Evolutionary conservation across 1,284 basidiomycete species (phyloP).

Genomic region (Ustilago nuda): DNA sequence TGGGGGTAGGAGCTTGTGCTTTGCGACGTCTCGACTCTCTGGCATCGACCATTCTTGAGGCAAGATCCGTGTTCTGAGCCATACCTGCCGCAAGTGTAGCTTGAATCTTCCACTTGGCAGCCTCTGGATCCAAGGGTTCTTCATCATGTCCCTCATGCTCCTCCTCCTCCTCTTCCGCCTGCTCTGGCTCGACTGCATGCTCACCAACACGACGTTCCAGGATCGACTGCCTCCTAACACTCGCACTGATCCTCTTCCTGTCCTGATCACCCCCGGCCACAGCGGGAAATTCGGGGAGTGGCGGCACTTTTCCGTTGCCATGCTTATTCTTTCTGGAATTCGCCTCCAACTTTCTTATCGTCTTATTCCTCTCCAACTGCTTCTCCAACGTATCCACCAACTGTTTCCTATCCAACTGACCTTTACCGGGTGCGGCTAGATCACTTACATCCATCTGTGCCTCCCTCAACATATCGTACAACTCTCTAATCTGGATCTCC

Average conservation of each 20-base stretch:
- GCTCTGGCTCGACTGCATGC: constrained; percentile 8
- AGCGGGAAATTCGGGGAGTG: constrained; percentile 17
- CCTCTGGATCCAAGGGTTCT: constrained; percentile 47
- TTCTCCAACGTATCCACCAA: constrained; percentile 74
- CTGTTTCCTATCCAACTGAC: constrained; percentile 61
- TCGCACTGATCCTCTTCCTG: constrained; percentile 51
- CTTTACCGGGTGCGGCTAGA: constrained; percentile 53
- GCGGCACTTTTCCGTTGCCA: constrained; percentile 11
- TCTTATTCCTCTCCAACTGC: constrained; percentile 67
- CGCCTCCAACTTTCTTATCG: constrained; percentile 69
- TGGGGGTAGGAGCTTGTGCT: constrained; percentile 19
- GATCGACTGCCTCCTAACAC: constrained; percentile 49
- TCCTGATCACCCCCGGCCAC: constrained; percentile 42
- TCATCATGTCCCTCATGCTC: constrained; percentile 41
- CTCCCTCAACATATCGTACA: constrained; percentile 84
- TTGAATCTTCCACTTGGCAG: constrained; percentile 67
- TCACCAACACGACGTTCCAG: constrained; percentile 19
- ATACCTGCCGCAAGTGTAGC: constrained; percentile 65
- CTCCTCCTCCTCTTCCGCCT: constrained; percentile 17
- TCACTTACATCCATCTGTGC: constrained; percentile 78
- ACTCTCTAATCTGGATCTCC: constrained; percentile 90
- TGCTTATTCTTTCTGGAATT: constrained; percentile 59
- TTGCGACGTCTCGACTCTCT: constrained; percentile 55
- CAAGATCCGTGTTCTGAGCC: constrained; percentile 64
- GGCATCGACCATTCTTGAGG: constrained; percentile 64